Evolutionary conservation across 306 rosid genomes (phyloP), one percentile per base, ranked within the genome.

Genomic region (Rosa chinensis): DNA sequence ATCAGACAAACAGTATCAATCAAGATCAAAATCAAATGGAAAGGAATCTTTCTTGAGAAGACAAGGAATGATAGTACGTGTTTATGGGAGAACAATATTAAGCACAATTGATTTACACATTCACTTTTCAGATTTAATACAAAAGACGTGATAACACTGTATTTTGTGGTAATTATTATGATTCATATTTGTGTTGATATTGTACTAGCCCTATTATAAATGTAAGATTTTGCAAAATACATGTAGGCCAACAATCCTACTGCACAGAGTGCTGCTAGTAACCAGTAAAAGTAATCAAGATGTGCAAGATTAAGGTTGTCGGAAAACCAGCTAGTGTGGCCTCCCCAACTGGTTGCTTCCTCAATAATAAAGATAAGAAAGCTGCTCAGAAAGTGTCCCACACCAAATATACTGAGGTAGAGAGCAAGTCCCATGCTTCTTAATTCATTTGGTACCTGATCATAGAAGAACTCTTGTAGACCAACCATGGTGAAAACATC

Each of bases 401-500:
- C 80, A 4, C 97, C 96, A 43, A 90, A 73, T 47, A 90, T 88
- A 70, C 94, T 90, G 35, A 87, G 80, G 79, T 86, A 89, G 13
- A 91, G 87, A 44, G 94, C 90, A 39, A 93, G 87, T 45, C 96
- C 97, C 12, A 91, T 32, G 74, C 98, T 93, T 79, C 90, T 80
- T 49, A 91, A 43, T 78, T 90, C 94, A 61, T 52, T 70, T 48
- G 96, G 98, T 35, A 89, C 89, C 72, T 91, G 98, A 66, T 89
- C 93, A 45, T 93, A 91, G 83, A 93, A 91, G 76, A 91, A 91
- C 67, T 93, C 97, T 74, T 93, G 92, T 44, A 93, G 82, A 50
- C 96, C 97, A 61, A 93, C 90, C 89, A 91, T 79, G 5, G 90
- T 87, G 81, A 93, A 89, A 77, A 80, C 88, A 8, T 87, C 88